Conservation (phyloP, 805 yeast species). For the Alloascoidea africana region DNA sequence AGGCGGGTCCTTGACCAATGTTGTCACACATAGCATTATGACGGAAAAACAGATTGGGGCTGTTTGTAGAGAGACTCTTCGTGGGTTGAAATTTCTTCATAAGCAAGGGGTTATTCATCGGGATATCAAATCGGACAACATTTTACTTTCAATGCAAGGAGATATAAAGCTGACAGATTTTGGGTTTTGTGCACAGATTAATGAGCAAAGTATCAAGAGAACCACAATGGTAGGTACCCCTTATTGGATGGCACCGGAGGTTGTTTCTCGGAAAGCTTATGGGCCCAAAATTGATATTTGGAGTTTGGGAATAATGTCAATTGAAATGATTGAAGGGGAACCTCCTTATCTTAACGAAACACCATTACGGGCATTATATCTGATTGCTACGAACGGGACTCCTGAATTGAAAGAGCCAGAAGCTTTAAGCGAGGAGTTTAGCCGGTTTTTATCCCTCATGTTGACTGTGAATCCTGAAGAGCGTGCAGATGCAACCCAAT, state of each 20-base stretch:
- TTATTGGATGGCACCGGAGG: constrained; percentile 99
- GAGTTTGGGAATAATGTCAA: constrained; percentile 96
- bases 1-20: constrained; percentile 94
- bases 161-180: constrained; percentile 90
- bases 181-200: constrained; percentile 91
- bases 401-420: constrained; percentile 88
- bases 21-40: constrained; percentile 79
- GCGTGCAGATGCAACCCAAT: constrained; percentile 63
- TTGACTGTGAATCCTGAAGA: constrained; percentile 72
- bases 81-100: constrained; percentile 79
- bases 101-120: constrained; percentile 89
- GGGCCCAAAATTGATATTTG: constrained; percentile 96
- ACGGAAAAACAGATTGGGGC: constrained; percentile 93
- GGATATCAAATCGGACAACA: constrained; percentile 92
- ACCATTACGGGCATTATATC: constrained; percentile 82
- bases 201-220: constrained; percentile 69
- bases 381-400: constrained; percentile 94
- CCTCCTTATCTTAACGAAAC: constrained; percentile 97
- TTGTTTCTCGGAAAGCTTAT: constrained; percentile 85
- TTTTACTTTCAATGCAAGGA: constrained; percentile 69
- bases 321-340: constrained; percentile 98
- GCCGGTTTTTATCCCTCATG: constrained; percentile 60
- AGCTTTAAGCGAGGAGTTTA: constrained; percentile 48
- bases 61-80: constrained; percentile 80
- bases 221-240: constrained; percentile 99